These are phyloP conservation scores for Xerocomellus amylosporus DNA, from an alignment of 768 basidiomycete genomes.

Conservation along the genomic window DNA sequence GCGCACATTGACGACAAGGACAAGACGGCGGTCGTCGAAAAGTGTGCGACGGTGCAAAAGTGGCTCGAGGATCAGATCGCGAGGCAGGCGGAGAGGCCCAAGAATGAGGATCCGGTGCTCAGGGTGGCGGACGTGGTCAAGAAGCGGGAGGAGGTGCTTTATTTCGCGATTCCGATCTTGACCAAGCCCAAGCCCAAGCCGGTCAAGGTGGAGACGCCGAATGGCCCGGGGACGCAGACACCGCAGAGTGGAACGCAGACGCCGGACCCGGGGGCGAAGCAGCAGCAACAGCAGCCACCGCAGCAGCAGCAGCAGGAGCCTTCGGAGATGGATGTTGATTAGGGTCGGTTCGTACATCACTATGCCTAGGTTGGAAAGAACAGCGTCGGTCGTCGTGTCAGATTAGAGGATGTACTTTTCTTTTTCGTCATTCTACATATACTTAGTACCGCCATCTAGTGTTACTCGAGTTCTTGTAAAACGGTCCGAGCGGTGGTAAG, in stretches of 20 bases:
- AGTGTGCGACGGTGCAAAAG: constrained; percentile 84
- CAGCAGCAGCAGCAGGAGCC: constrained; percentile 30
- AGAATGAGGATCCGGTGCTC: constrained; percentile 85
- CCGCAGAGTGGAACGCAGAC: constrained; percentile 64
- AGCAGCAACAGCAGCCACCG: no score
- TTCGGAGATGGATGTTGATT: constrained; percentile 85
- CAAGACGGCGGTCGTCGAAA: constrained; percentile 83
- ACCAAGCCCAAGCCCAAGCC: constrained; percentile 92
- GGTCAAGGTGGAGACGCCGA: constrained; percentile 48
- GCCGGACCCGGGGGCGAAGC: constrained; percentile 43
- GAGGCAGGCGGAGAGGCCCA: constrained; percentile 82
- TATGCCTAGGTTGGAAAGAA: no score
- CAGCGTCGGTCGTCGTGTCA: neutral
- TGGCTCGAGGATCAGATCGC: constrained; percentile 94
- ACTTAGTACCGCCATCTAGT: no score
- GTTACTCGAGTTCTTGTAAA: no score
- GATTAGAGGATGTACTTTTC: neutral
- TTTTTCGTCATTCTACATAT: no score
- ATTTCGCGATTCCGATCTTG: constrained; percentile 86
- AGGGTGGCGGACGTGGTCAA: constrained; percentile 80
- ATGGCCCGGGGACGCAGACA: constrained; percentile 55
- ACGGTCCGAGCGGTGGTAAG: no score
- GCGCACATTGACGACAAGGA: constrained; percentile 89
- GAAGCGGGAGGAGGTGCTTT: constrained; percentile 90
- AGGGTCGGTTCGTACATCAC: constrained; percentile 22